Conservation (phyloP, 1,284 basidiomycete species). For the Trichosporon ovoides region DNA sequence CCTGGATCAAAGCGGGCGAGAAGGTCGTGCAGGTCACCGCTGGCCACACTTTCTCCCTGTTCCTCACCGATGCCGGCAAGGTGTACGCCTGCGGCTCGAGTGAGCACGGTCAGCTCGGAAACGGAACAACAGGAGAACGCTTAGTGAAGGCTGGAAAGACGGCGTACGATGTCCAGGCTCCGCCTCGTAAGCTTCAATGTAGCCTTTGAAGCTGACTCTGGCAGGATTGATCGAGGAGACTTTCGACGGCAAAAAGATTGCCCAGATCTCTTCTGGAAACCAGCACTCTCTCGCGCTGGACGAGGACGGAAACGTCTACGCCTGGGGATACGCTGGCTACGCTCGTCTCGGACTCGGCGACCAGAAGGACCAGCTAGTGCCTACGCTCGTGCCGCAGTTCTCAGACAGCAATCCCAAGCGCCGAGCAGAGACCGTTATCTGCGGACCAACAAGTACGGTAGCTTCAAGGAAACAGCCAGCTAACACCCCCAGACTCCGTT, state of each 20-base stretch:
- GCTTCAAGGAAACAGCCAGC: background rate
- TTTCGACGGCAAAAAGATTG: constrained; percentile 67
- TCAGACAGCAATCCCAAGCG: constrained; percentile 61
- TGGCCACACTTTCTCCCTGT: constrained; percentile 77
- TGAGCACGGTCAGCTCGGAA: constrained; percentile 89
- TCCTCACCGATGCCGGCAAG: constrained; percentile 74
- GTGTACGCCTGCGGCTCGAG: constrained; percentile 85
- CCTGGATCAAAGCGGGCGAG: constrained; percentile 34
- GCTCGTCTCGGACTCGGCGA: constrained; percentile 58
- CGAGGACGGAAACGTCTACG: constrained; percentile 71
- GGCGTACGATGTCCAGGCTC: constrained; percentile 69
- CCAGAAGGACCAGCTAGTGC: constrained; percentile 62
- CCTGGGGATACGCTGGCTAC: constrained; percentile 58
- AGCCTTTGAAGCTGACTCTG: constrained; percentile 9
- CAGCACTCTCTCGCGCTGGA: constrained; percentile 81
- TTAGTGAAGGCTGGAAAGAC: constrained; percentile 77
- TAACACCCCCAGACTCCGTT: constrained; percentile 53
- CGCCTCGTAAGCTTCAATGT: constrained; percentile 59
- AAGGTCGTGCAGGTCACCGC: constrained; percentile 55
- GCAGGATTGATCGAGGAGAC: constrained; percentile 62
- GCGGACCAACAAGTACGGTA: constrained; percentile 65
- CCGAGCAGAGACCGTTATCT: constrained; percentile 62
- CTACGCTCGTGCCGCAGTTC: constrained; percentile 63
- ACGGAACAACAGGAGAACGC: constrained; percentile 68
- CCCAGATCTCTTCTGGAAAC: constrained; percentile 73